Evolutionary conservation across 768 basidiomycete genomes (phyloP), one percentile per base, ranked within the genome.

Genomic region (Pisolithus marmoratus): DNA sequence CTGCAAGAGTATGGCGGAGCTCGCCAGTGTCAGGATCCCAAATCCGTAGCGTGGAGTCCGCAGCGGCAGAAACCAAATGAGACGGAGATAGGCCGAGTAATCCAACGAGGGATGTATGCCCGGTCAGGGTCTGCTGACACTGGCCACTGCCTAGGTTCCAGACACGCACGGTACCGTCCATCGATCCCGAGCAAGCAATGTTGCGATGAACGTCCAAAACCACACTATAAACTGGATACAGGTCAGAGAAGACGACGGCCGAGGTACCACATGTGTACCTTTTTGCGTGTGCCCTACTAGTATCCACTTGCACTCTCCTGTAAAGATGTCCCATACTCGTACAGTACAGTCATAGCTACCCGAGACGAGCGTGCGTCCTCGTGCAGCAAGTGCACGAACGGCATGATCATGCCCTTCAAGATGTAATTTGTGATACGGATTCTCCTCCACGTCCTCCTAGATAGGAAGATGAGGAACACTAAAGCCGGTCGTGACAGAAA

Each of bases 301-400:
- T 29, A 88, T 78, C 78, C 85, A 87, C 63, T 84, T 85, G 66
- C 87, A 90, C 23, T 74, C 74, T 15, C 93, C 93, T 24, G 81
- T 87, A 58, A 90, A 78, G 53, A 91, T 87, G 60, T 97, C 93
- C 95, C 95, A 97, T 41, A 98, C 85, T 34, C 95, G 85, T 42
- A 97, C 92, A 7, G 86, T 92, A 61, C 86, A 89, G 64, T 99
- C 95, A 65, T 97, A 98, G 63, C 93, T 95, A 34, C 95, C 95
- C 23, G 93, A 94, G 17, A 97, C 91, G 40, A 96, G 78, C 1
- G 88, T 90, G 38, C 90, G 77, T 8, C 94, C 94, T 56, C 93
- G 77, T 17, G 92, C 90, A 20, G 93, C 92, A n/a, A 96, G 74
- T 6, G 94, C 92, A 51, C 94, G 81, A 20, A 96, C 92, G 20